Base-by-base conservation (phyloP, 1,284 basidiomycete species). In the Austropuccinia psidii region DNA sequence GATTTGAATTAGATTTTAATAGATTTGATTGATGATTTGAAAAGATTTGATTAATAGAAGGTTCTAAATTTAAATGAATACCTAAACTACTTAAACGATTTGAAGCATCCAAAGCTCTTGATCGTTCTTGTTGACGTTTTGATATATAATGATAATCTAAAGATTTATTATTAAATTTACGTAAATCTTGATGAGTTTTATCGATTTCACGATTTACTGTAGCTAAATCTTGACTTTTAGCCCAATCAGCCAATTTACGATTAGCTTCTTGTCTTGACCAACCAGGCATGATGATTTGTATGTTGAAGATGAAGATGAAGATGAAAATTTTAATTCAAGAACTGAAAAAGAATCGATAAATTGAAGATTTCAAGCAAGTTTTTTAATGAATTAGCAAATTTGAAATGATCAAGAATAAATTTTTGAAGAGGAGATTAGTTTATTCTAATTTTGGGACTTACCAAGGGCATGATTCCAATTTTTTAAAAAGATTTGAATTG, bases 221-320 rank as follows among this genome's bases (percentile, higher is more conserved):
- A 15, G 49, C 49, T 13, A 66, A 29, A 49, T 66, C 62, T 52
- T 66, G 62, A 49, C 45, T 52, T 35, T 66, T 47, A 13, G 62
- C 62, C 62, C 62, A 66, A 35, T 43, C 62, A 15, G 31, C 31
- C 7, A 66, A 21, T n/a, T 66, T 66, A 31, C 62, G 47, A 19
- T 66, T 33, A 15, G 62, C 15, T n/a, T 47, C 21, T 29, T 52
- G 43, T 4, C 62, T 43, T 31, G 27, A 49, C 62, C 62, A 66
- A 49, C 62, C 62, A 35, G 62, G 45, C 62, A 66, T 66, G 13
- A n/a, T n/a, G n/a, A n/a, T n/a, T n/a, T n/a, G n/a, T n/a, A n/a
- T n/a, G n/a, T n/a, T n/a, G n/a, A n/a, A n/a, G n/a, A n/a, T n/a
- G n/a, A n/a, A n/a, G n/a, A n/a, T n/a, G n/a, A n/a, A n/a, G n/a